These are phyloP conservation scores for Scedosporium aurantiacum DNA, from an alignment of 2,329 filamentous ascomycete genomes.

Conservation along the genomic window DNA sequence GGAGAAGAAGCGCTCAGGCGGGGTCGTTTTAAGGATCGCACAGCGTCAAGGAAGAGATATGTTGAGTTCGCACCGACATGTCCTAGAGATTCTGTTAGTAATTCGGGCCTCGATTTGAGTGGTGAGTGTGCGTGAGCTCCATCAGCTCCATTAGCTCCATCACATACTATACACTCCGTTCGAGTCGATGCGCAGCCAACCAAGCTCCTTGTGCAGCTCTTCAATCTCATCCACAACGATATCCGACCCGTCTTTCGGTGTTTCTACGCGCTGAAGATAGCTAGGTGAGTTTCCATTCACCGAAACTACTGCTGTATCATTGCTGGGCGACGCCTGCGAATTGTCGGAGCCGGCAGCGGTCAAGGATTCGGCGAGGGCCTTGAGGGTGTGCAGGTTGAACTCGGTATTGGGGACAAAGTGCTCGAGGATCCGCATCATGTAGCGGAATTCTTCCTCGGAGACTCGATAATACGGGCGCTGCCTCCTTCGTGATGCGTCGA, in stretches of 20 bases:
- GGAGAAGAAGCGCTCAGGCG: conserved; percentile 9
- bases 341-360: neutral
- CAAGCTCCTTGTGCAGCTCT: conserved; percentile 1
- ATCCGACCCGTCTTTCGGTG: neutral
- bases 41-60: conserved; percentile 16
- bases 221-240: neutral
- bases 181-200: conserved; percentile 1
- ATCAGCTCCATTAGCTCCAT: too few species aligned
- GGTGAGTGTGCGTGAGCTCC: neutral
- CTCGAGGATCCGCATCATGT: conserved; percentile 17
- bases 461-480: conserved; percentile 19
- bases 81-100: conserved; percentile 7
- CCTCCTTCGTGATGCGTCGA: conserved; percentile 17
- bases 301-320: neutral
- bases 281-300: neutral
- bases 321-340: neutral
- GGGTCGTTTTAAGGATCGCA: conserved; percentile 12
- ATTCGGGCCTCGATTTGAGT: neutral
- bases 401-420: conserved; percentile 16
- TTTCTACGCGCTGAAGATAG: neutral
- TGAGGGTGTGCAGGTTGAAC: conserved; percentile 15
- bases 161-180: conserved; percentile 1
- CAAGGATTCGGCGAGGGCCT: conserved; percentile 3
- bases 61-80: conserved; percentile 15
- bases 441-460: conserved; percentile 18